Evolutionary conservation across 768 basidiomycete genomes (phyloP).

Genomic region (Mycena galericulata): DNA sequence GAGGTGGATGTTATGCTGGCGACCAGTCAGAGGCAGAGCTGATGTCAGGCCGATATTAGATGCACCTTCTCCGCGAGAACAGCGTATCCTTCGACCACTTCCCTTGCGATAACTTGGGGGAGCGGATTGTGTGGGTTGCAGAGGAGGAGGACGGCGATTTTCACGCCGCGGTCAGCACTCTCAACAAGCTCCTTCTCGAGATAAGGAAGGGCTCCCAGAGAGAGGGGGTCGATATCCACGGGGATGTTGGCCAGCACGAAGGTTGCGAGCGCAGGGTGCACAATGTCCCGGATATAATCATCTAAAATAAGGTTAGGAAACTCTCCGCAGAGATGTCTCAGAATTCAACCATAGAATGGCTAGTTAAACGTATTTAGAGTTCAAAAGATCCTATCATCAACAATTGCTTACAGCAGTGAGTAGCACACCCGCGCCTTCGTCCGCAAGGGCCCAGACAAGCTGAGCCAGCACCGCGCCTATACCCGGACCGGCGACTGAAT

Average conservation of each 20-base stretch:
- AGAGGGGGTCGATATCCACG: slow-evolving; percentile 16
- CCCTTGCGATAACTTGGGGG: slow-evolving; percentile 35
- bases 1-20: slow-evolving; percentile 41
- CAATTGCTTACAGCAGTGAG: slow-evolving; percentile 21
- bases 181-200: slow-evolving; percentile 36
- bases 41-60: no score
- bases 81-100: slow-evolving; percentile 38
- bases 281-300: slow-evolving; percentile 31
- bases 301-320: neutral
- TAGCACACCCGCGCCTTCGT: slow-evolving; percentile 28
- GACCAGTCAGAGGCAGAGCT: slow-evolving; percentile 16
- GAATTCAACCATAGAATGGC: slow-evolving; percentile 28
- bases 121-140: slow-evolving; percentile 48
- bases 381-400: neutral
- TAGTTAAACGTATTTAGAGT: neutral
- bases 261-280: slow-evolving; percentile 20
- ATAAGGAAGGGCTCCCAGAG: slow-evolving; percentile 30
- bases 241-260: slow-evolving; percentile 24
- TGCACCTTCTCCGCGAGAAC: slow-evolving; percentile 31
- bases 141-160: slow-evolving; percentile 41
- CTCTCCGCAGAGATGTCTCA: neutral
- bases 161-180: slow-evolving; percentile 27
- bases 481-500: slow-evolving; percentile 30
- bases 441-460: slow-evolving; percentile 28
- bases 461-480: slow-evolving; percentile 31